Conservation (phyloP, 2,329 filamentous ascomycete species). For the Lasiodiplodia gonubiensis region DNA sequence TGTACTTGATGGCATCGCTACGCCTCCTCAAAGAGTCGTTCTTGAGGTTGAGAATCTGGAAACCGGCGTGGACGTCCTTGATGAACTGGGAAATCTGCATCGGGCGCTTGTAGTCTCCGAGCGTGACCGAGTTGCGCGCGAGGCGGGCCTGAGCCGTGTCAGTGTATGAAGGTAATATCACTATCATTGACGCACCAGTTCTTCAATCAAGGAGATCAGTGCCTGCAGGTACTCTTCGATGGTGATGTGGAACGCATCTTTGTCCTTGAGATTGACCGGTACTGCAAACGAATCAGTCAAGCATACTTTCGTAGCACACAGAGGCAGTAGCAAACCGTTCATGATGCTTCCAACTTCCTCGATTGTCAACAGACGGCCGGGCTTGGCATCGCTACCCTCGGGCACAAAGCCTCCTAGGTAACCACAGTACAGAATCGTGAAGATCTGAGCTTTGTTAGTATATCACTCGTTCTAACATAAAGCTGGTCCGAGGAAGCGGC, state of each 20-base stretch:
- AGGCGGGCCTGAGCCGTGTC: slow-evolving; percentile 67
- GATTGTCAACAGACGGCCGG: slow-evolving; percentile 76
- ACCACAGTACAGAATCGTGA: slow-evolving; percentile 65
- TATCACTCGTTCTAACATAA: background rate
- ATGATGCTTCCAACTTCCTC: slow-evolving; percentile 84
- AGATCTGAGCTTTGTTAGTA: slow-evolving; percentile 51
- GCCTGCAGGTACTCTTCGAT: slow-evolving; percentile 96
- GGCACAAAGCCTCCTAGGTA: slow-evolving; percentile 79
- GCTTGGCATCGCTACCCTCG: slow-evolving; percentile 57
- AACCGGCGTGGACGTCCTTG: slow-evolving; percentile 93
- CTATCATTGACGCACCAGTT: slow-evolving; percentile 64
- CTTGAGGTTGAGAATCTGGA: slow-evolving; percentile 96
- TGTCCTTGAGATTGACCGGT: slow-evolving; percentile 87
- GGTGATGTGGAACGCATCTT: slow-evolving; percentile 90
- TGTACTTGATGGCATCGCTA: slow-evolving; percentile 94
- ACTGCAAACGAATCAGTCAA: slow-evolving; percentile 58
- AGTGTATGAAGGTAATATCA: background rate
- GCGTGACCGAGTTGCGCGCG: slow-evolving; percentile 90
- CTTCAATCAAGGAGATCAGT: slow-evolving; percentile 84
- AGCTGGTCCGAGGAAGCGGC: background rate
- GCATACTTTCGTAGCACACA: background rate
- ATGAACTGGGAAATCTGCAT: slow-evolving; percentile 89
- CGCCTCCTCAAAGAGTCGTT: slow-evolving; percentile 89
- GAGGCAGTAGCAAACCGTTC: slow-evolving; percentile 61
- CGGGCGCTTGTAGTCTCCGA: slow-evolving; percentile 85